Percentiles rank a stretch among this genome's conserved stretches.
These are phyloP conservation scores for Heritiera fomes DNA, from an alignment of 345 rosid species.

Conservation along the genomic window DNA sequence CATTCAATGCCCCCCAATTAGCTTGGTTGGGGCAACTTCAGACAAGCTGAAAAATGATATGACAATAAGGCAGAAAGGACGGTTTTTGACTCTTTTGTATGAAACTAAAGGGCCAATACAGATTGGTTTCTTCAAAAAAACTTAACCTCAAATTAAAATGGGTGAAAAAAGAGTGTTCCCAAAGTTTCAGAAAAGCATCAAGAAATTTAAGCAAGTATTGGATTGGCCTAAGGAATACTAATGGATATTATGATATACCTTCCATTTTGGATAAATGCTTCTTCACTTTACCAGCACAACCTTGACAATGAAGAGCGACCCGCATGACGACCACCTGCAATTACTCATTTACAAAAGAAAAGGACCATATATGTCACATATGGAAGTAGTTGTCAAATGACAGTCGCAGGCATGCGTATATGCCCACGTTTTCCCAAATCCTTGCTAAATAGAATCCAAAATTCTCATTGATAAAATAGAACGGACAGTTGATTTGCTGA, in stretches of 20 bases:
- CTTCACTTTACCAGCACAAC: slow-evolving; percentile 73
- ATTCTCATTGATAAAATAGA: neutral
- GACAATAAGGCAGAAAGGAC: neutral
- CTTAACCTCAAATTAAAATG: neutral
- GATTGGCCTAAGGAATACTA: neutral
- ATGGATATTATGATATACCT: slow-evolving; percentile 36
- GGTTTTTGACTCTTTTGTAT: neutral
- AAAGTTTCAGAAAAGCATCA: neutral
- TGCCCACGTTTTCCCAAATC: neutral
- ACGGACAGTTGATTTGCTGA: neutral
- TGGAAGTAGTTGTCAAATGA: neutral
- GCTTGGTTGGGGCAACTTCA: slow-evolving; percentile 1
- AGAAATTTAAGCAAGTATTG: neutral
- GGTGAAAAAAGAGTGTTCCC: neutral
- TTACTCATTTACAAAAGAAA: neutral
- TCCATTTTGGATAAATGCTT: slow-evolving; percentile 72
- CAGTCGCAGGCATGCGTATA: neutral
- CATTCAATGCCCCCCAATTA: slow-evolving; percentile 15
- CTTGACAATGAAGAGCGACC: slow-evolving; percentile 72
- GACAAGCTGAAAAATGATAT: slow-evolving; percentile 12
- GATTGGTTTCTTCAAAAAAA: neutral
- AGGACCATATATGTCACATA: neutral
- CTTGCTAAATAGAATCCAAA: neutral
- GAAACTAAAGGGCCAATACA: neutral
- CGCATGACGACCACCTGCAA: slow-evolving; percentile 66